phyloP scores from a whole-genome alignment of 2,329 filamentous ascomycete genomes.

The Diaporthe citri region DNA sequence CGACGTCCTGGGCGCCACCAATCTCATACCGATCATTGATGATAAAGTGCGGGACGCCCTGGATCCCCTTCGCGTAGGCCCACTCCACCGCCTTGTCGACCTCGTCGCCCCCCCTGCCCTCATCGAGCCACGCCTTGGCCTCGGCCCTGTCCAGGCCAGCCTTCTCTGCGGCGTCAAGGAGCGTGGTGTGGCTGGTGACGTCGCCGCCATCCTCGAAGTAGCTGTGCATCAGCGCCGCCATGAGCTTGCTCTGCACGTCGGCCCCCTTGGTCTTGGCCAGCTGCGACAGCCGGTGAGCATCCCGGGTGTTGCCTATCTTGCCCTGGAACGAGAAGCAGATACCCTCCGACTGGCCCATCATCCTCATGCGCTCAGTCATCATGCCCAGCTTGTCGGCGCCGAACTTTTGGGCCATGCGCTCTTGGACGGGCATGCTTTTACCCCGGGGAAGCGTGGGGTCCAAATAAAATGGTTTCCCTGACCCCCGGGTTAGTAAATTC shows the following conservation, averaged over 20 bases:
- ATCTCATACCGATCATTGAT: constrained; percentile 77
- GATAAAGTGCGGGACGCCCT: constrained; percentile 81
- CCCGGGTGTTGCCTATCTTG: constrained; percentile 80
- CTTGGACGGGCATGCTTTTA: constrained; percentile 58
- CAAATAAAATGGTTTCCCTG: constrained; percentile 80
- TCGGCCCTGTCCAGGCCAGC: constrained; percentile 67
- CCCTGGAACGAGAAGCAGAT: constrained; percentile 81
- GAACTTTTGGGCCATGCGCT: constrained; percentile 73
- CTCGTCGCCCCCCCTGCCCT: constrained; percentile 66
- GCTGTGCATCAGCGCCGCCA: constrained; percentile 72
- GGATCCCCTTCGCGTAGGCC: constrained; percentile 65
- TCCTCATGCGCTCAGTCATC: constrained; percentile 68
- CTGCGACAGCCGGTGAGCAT: constrained; percentile 83
- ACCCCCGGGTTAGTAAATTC: neutral
- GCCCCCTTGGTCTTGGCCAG: constrained; percentile 67
- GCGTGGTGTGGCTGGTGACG: constrained; percentile 68
- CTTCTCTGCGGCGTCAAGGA: constrained; percentile 64
- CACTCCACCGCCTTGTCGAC: constrained; percentile 69
- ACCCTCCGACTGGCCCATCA: constrained; percentile 73
- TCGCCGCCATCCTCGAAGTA: constrained; percentile 77
- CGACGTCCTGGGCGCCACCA: constrained; percentile 78
- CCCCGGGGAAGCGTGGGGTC: constrained; percentile 71
- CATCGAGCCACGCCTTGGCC: constrained; percentile 66
- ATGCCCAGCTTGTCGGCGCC: constrained; percentile 70
- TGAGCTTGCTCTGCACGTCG: constrained; percentile 67